A percentile compares a stretch with the other conserved stretches of the same genome.
Conservation (phyloP, 2,329 filamentous ascomycete species). For the Sclerotiophoma versabilis region DNA sequence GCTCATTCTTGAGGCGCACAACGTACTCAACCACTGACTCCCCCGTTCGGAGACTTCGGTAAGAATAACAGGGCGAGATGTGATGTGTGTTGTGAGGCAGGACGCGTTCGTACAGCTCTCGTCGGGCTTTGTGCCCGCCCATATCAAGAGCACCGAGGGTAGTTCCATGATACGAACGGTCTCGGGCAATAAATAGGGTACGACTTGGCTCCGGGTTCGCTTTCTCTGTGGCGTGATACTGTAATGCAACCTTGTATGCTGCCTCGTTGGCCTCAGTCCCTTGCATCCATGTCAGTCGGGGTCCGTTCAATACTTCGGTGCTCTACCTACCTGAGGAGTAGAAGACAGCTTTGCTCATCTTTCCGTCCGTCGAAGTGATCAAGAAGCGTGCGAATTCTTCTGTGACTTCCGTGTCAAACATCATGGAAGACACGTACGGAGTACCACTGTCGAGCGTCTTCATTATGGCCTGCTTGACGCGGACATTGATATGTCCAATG, state of each 20-base stretch:
- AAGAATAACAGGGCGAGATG: constrained; percentile 72
- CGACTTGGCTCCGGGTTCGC: constrained; percentile 60
- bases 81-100: constrained; percentile 63
- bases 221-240: constrained; percentile 68
- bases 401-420: constrained; percentile 62
- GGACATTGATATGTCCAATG: constrained; percentile 70
- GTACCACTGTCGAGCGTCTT: constrained; percentile 64
- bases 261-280: constrained; percentile 72
- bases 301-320: background rate
- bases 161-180: constrained; percentile 73
- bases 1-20: constrained; percentile 65
- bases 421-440: constrained; percentile 65
- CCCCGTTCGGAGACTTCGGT: constrained; percentile 60
- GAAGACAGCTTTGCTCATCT: constrained; percentile 63
- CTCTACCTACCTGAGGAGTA: constrained; percentile 62
- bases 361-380: constrained; percentile 59
- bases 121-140: constrained; percentile 67
- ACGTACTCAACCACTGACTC: constrained; percentile 69
- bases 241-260: constrained; percentile 70
- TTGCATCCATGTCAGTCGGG: constrained; percentile 6
- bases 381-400: constrained; percentile 62
- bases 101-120: constrained; percentile 67
- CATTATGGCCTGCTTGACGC: constrained; percentile 66
- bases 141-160: constrained; percentile 72
- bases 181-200: constrained; percentile 68